Evolutionary conservation across 805 yeast species (phyloP), one percentile per base, ranked within the genome.

Genomic region (Kluyveromyces lactis): DNA sequence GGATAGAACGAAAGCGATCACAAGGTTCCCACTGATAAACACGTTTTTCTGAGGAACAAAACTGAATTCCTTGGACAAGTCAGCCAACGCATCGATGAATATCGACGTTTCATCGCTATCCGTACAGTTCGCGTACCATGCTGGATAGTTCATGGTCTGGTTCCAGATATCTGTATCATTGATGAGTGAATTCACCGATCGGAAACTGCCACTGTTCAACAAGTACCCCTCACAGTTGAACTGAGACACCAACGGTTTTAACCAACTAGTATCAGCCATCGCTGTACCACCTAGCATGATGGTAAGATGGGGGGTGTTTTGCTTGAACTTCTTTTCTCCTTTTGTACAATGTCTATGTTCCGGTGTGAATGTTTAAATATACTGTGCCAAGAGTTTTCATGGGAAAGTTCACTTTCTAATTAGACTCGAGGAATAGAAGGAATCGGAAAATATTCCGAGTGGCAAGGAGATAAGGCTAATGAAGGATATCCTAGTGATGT

Each of bases 1-100:
- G 40, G 75, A 67, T 3, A 72, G 52, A n/a, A 71, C 71, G 57
- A 75, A 78, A 32, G 73, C 59, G 3, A 77, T 59, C 31, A 69
- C 55, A 2, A 69, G 55, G 33, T 67, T 63, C 12, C 74, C 64
- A 18, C 58, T 54, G 3, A 50, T 44, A 39, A 69, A 70, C 1
- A 49, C 42, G 40, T 69, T 73, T 40, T 55, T 62, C 3, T 44
- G 29, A 19, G 44, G 36, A 7, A 26, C 36, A 16, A 38, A 36
- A 23, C 41, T 30, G n/a, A 38, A 27, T 26, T 26, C 17, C n/a
- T 26, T 24, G 30, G 45, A 29, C 12, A 34, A 26, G 3, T n/a
- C 18, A 6, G 44, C 33, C 23, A 48, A 40, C 16, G 36, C 30
- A 9, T 26, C 27, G 31, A 45, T 24, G 9, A 44, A 23, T 7